phyloP scores from a whole-genome alignment of 345 rosid species.

The Lenwebbia sp. region DNA sequence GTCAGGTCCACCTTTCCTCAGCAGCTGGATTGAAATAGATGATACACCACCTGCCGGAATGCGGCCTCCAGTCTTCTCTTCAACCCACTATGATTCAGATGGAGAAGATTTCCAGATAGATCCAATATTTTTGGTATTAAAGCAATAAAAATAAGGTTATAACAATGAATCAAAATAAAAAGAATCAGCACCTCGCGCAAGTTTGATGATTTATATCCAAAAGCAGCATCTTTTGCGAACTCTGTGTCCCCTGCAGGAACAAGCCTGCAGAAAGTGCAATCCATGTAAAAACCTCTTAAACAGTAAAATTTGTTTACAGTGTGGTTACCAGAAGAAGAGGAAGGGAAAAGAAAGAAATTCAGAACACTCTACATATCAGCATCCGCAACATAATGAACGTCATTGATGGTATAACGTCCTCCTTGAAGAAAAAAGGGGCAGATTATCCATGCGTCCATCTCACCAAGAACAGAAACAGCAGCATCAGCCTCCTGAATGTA shows the following conservation, averaged over 20 bases:
- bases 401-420: conserved; percentile 86
- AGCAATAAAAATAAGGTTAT: background rate
- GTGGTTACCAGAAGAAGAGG: background rate
- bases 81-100: conserved; percentile 65
- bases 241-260: conserved; percentile 95
- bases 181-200: conserved; percentile 49
- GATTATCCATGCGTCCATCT: conserved; percentile 91
- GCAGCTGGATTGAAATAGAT: conserved; percentile 68
- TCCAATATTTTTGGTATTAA: background rate
- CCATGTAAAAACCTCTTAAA: background rate
- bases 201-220: conserved; percentile 89
- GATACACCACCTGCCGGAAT: conserved; percentile 57
- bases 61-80: conserved; percentile 73
- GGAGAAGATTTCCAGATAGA: background rate
- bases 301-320: background rate
- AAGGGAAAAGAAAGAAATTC: background rate
- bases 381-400: conserved; percentile 90
- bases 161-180: background rate
- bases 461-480: conserved; percentile 75
- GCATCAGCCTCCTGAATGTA: conserved; percentile 79
- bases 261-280: conserved; percentile 34
- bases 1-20: conserved; percentile 87
- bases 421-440: conserved; percentile 99
- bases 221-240: conserved; percentile 92
- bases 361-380: conserved; percentile 42